Percentiles rank a stretch among this genome's conserved stretches.
Conservation (phyloP, 2,329 filamentous ascomycete genomes). For the Corniculantispora saksenae region DNA sequence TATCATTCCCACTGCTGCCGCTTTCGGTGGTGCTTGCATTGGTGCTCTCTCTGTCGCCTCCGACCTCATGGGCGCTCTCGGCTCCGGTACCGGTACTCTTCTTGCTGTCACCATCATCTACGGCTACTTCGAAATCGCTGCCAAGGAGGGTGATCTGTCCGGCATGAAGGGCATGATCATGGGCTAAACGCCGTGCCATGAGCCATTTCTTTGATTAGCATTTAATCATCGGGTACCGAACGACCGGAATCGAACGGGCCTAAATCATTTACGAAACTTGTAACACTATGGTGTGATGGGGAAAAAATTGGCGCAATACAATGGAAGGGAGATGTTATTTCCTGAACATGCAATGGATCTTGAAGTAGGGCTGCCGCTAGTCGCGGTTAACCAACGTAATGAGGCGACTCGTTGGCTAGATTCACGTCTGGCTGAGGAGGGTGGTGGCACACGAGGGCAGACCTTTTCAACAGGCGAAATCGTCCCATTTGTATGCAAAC, state of each 20-base stretch:
- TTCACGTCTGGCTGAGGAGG: neutral
- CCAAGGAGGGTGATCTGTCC: slow-evolving; percentile 94
- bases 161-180: slow-evolving; percentile 76
- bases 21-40: slow-evolving; percentile 98
- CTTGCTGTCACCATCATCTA: slow-evolving; percentile 99
- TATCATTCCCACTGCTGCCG: slow-evolving; percentile 95
- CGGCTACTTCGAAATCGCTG: slow-evolving; percentile 98
- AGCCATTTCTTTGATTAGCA: slow-evolving; percentile 16
- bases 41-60: slow-evolving; percentile 93
- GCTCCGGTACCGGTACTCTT: slow-evolving; percentile 95
- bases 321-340: slow-evolving; percentile 13
- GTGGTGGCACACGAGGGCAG: slow-evolving; percentile 13
- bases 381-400: slow-evolving; percentile 7
- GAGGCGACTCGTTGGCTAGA: slow-evolving; percentile 2
- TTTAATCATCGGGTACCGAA: slow-evolving; percentile 14
- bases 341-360: slow-evolving; percentile 11
- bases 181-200: slow-evolving; percentile 51
- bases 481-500: slow-evolving; percentile 20
- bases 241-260: slow-evolving; percentile 10
- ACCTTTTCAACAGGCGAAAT: slow-evolving; percentile 4
- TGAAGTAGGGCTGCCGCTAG: neutral
- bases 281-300: slow-evolving; percentile 20
- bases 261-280: slow-evolving; percentile 19
- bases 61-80: slow-evolving; percentile 92
- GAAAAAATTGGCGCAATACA: slow-evolving; percentile 21